A percentile compares a stretch with the other conserved stretches of the same genome.
Conservation (phyloP, 257 asterid species). For the Capsicum pubescens region DNA sequence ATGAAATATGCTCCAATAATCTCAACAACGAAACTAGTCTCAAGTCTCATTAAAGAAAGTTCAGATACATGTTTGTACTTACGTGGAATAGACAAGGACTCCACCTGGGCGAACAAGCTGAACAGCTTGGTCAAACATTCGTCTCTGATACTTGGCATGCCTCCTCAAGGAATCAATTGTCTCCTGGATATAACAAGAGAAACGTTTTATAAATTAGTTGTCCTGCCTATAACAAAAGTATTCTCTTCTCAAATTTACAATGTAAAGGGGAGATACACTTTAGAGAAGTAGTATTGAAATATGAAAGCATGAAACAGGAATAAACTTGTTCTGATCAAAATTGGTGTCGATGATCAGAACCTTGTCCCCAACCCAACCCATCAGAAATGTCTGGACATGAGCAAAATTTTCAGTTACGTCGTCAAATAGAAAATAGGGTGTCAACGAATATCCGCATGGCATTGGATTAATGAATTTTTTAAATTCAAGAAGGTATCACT, state of each 20-base stretch:
- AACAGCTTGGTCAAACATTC: slow-evolving; percentile 97
- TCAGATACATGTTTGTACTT: slow-evolving; percentile 40
- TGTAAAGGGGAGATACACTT: not conserved
- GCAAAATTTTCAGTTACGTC: not conserved
- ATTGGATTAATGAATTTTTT: not conserved
- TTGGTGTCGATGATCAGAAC: not conserved
- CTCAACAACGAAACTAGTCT: not conserved
- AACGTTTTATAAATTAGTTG: not conserved
- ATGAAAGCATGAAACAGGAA: not conserved
- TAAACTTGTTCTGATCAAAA: not conserved
- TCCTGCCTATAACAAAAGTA: not conserved
- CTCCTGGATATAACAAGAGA: slow-evolving; percentile 53
- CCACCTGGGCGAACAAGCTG: slow-evolving; percentile 99
- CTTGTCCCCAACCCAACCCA: not conserved
- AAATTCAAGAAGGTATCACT: not conserved
- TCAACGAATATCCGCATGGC: not conserved
- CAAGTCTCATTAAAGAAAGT: not conserved
- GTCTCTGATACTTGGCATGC: slow-evolving; percentile 87
- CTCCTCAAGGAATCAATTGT: slow-evolving; percentile 78
- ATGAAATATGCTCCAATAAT: not conserved
- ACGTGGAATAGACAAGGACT: slow-evolving; percentile 94
- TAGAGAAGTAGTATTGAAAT: slow-evolving; percentile 19
- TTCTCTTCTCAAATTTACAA: slow-evolving; percentile 8
- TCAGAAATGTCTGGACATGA: not conserved
- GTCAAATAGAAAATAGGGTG: slow-evolving; percentile 12